phyloP scores from a whole-genome alignment of 495 filamentous ascomycete genomes.

The Annulohypoxylon maeteangense region DNA sequence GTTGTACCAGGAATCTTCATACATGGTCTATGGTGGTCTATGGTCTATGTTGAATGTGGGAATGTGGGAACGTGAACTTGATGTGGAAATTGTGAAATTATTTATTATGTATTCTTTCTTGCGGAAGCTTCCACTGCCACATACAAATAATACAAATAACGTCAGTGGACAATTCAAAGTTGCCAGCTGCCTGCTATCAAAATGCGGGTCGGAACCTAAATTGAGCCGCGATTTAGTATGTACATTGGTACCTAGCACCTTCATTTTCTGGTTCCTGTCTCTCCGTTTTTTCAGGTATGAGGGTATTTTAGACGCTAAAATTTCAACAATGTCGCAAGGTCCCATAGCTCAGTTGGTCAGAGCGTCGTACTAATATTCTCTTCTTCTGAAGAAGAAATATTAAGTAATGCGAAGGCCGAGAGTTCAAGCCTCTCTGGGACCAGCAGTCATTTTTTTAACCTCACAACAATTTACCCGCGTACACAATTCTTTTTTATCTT shows the following conservation, averaged over 20 bases:
- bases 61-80: background rate
- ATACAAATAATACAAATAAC: constrained; percentile 8
- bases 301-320: background rate
- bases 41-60: constrained; percentile 45
- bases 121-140: background rate
- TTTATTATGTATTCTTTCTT: background rate
- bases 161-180: constrained; percentile 17
- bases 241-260: background rate
- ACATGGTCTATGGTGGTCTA: constrained; percentile 67
- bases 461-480: background rate
- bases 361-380: constrained; percentile 37
- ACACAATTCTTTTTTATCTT: background rate
- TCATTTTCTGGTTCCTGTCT: background rate
- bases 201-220: constrained; percentile 11
- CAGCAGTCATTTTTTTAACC: constrained; percentile 1
- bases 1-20: constrained; percentile 80
- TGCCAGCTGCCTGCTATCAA: background rate
- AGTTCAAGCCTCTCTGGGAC: constrained; percentile 36
- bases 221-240: constrained; percentile 15
- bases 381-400: background rate
- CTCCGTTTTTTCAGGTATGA: background rate
- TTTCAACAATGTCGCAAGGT: background rate
- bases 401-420: constrained; percentile 31
- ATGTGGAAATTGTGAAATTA: background rate
- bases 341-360: constrained; percentile 39